Base-by-base conservation (phyloP, 2,329 filamentous ascomycete species). In the Aaosphaeria pasadenensis region DNA sequence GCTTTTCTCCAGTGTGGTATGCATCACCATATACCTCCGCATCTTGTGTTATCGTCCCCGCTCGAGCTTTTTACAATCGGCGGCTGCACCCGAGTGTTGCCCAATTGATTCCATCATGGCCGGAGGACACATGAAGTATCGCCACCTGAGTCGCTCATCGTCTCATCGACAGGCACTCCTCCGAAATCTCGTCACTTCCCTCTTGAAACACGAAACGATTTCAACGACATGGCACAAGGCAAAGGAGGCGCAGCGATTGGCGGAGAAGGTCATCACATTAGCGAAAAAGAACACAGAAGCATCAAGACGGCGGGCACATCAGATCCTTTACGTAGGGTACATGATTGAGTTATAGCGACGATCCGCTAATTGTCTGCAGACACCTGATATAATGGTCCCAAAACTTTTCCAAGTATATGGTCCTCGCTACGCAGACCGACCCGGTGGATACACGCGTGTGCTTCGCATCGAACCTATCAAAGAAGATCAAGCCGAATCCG, bases 221-320 rank as follows among this genome's bases (percentile, higher is more conserved):
- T 85, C 87, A 55, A 99, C 94, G 44, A 96, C 94, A 74, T 96
- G 88, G 81, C 86, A 87, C 70, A 97, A 97, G 76, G 94, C 94
- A 42, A 99, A 97, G 75, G 94, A 99, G 77, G 89, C 94, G 17
- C 94, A 99, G 75, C 82, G 89, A 39, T 72, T 97, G 59, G 94
- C 91, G 6, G 94, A 99, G 69, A 95, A 95, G 77, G 78, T 97
- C 58, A 91, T 99, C 63, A 96, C 91, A 4, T 72, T 96, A 60
- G 92, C 89, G 17, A 99, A 97, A 81, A 88, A 86, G 75, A 90
- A 96, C 71, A 95, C 92, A 38, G 86, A 91, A 64, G 88, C 89
- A 17, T 87, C 86, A 51, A 81, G 83, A 69, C 80, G 84, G 66
- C 83, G 82, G 58, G 92, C 91, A n/a, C 76, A 86, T 62, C 83